Evolutionary conservation across 805 yeast genomes (phyloP).

Genomic region (Lachancea meyersii): DNA sequence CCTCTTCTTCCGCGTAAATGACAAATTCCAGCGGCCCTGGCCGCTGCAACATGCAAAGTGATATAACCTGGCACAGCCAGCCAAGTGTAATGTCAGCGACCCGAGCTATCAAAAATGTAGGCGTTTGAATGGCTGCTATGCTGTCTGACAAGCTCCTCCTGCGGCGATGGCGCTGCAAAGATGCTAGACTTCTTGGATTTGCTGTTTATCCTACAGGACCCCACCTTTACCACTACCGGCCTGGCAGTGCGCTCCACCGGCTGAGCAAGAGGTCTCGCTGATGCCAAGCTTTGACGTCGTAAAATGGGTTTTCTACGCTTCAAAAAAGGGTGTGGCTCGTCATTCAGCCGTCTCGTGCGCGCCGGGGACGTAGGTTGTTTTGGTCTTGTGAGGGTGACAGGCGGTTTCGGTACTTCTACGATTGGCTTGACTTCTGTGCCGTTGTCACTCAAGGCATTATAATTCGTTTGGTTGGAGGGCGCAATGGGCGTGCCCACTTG

Average conservation of each 20-base stretch:
- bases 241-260: neutral
- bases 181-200: slow-evolving; percentile 19
- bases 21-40: neutral
- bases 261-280: neutral
- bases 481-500: slow-evolving; percentile 19
- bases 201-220: slow-evolving; percentile 9
- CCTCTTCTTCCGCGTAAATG: neutral
- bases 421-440: too few species aligned
- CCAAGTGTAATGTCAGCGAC: neutral
- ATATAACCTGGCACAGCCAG: too few species aligned
- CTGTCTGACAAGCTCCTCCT: slow-evolving; percentile 4
- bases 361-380: slow-evolving; percentile 5
- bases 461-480: neutral
- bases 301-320: slow-evolving; percentile 15
- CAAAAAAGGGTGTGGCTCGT: slow-evolving; percentile 19
- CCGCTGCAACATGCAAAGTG: neutral
- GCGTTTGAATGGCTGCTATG: slow-evolving; percentile 5
- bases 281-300: neutral
- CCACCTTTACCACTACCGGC: slow-evolving; percentile 6
- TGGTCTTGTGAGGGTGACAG: slow-evolving; percentile 2
- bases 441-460: neutral
- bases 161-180: slow-evolving; percentile 15
- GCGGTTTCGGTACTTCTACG: neutral
- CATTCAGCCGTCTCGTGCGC: slow-evolving; percentile 12
- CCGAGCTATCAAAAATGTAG: slow-evolving; percentile 14